Conservation (phyloP, 2,329 filamentous ascomycete species). For the Dryadomyces sulphureus region DNA sequence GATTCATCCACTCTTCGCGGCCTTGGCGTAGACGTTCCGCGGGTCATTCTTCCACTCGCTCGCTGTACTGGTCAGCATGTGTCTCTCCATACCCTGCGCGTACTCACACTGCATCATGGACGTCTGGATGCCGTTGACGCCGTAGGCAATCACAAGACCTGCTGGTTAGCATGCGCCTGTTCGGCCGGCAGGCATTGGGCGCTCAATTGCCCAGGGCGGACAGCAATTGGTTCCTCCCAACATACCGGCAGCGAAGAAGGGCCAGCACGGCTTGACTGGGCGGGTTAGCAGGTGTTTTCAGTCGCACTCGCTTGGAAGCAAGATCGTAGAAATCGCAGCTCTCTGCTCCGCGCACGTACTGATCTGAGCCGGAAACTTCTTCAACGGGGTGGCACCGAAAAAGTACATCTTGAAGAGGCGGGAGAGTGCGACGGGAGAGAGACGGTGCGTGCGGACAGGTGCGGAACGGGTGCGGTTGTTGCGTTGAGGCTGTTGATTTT, state of each 20-base stretch:
- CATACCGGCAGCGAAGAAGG: slow-evolving; percentile 92
- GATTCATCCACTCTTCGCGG: slow-evolving; percentile 12
- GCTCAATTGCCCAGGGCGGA: too few species aligned
- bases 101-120: slow-evolving; percentile 58
- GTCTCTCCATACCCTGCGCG: not conserved
- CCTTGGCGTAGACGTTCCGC: slow-evolving; percentile 56
- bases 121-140: slow-evolving; percentile 72
- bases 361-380: slow-evolving; percentile 70
- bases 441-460: not conserved
- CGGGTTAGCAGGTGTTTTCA: not conserved
- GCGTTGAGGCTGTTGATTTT: slow-evolving; percentile 9
- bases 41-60: slow-evolving; percentile 97
- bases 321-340: too few species aligned
- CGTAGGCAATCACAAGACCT: slow-evolving; percentile 82
- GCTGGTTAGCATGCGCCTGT: not conserved
- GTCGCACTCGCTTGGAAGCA: too few species aligned
- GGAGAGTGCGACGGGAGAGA: slow-evolving; percentile 5
- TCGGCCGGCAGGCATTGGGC: too few species aligned
- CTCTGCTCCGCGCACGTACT: too few species aligned
- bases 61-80: slow-evolving; percentile 35
- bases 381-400: slow-evolving; percentile 49
- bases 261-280: slow-evolving; percentile 75
- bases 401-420: slow-evolving; percentile 43
- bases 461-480: slow-evolving; percentile 17
- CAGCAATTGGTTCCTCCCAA: not conserved